These are phyloP conservation scores for Xanthoconium stramineum DNA, from an alignment of 768 basidiomycete species.

Conservation along the genomic window DNA sequence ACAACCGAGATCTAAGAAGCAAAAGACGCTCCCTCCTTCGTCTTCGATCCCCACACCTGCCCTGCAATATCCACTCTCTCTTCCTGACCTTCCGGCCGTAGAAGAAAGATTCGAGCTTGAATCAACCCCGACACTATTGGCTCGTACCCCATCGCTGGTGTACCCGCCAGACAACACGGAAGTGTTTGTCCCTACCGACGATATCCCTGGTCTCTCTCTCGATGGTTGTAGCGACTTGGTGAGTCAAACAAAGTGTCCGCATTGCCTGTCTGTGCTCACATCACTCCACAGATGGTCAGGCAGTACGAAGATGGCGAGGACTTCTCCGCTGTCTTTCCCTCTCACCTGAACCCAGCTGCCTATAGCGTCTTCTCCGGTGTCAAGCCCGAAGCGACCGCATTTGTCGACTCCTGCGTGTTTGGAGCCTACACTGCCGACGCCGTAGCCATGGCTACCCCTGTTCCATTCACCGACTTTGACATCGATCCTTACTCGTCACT, in stretches of 20 bases:
- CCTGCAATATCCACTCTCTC: neutral
- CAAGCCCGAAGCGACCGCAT: slow-evolving; percentile 28
- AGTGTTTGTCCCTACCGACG: slow-evolving; percentile 33
- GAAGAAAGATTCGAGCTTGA: slow-evolving; percentile 1
- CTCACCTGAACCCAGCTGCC: slow-evolving; percentile 20
- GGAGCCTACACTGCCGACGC: slow-evolving; percentile 12
- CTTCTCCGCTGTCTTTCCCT: slow-evolving; percentile 11
- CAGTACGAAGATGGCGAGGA: neutral
- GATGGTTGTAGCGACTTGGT: slow-evolving; percentile 20
- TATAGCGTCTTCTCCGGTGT: slow-evolving; percentile 27
- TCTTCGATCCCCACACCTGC: neutral
- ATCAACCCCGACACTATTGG: neutral
- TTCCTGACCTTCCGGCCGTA: neutral
- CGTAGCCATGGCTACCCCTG: neutral
- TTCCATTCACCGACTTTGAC: slow-evolving; percentile 10
- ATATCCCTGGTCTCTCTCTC: slow-evolving; percentile 36
- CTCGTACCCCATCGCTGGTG: slow-evolving; percentile 21
- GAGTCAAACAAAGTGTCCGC: slow-evolving; percentile 1
- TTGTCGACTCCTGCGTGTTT: slow-evolving; percentile 27
- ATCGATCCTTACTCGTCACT: slow-evolving; percentile 6
- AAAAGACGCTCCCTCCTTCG: neutral
- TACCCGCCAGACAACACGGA: slow-evolving; percentile 5
- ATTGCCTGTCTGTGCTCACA: slow-evolving; percentile 7
- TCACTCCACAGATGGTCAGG: slow-evolving; percentile 3
- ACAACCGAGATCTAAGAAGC: slow-evolving; percentile 9